These are phyloP conservation scores for Euryodendron excelsum DNA, from an alignment of 148 eudicot genomes.

Conservation along the genomic window DNA sequence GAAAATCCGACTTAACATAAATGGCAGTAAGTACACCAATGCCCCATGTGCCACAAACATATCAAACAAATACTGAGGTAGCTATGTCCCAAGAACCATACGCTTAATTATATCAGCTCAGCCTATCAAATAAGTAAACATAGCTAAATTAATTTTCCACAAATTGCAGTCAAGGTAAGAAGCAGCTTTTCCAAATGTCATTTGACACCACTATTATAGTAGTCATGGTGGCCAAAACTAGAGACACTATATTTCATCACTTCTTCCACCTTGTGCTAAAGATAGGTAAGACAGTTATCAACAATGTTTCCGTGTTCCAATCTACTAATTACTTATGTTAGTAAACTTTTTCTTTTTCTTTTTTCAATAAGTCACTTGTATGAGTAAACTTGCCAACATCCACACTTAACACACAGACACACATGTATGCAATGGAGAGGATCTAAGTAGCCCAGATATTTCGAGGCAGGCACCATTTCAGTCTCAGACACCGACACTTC, in stretches of 20 bases:
- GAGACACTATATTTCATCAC: background rate
- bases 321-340: background rate
- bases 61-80: background rate
- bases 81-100: background rate
- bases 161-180: background rate
- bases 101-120: background rate
- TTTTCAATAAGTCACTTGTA: background rate
- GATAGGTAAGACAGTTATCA: too few relatives aligned
- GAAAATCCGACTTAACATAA: background rate
- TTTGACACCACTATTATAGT: background rate
- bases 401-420: background rate
- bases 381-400: background rate
- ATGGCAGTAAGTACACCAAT: background rate
- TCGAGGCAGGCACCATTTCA: background rate
- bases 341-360: background rate
- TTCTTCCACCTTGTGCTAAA: too few relatives aligned
- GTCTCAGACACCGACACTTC: background rate
- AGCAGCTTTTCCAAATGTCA: background rate
- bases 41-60: background rate
- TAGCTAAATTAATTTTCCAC: background rate
- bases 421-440: slow-evolving; percentile 2
- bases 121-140: background rate
- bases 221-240: background rate
- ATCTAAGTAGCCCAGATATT: background rate
- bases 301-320: too few relatives aligned